Conservation (phyloP, 305 asterid genomes). For the Ruellia speciosa region DNA sequence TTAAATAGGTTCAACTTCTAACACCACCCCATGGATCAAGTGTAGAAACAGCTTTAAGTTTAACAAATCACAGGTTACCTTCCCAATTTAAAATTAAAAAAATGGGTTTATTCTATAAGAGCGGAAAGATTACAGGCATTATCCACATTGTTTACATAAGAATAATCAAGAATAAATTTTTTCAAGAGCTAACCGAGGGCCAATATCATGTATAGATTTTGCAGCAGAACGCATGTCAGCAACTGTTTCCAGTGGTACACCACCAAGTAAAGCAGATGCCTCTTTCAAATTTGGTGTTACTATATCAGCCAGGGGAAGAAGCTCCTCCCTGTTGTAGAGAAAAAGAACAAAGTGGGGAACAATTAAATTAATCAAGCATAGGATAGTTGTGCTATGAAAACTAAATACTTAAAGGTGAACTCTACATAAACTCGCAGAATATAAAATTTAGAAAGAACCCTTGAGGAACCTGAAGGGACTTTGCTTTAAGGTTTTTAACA, state of each 20-base stretch:
- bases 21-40: neutral
- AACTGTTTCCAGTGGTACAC: conserved; percentile 51
- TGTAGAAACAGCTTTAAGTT: neutral
- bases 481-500: conserved; percentile 2
- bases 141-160: neutral
- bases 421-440: neutral
- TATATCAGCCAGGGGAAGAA: conserved; percentile 81
- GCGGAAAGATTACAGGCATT: too few species aligned
- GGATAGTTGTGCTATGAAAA: neutral
- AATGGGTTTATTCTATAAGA: too few species aligned
- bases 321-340: conserved; percentile 53
- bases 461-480: neutral
- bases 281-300: conserved; percentile 88
- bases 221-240: conserved; percentile 93
- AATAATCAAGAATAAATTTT: conserved; percentile 13
- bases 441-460: conserved; percentile 8
- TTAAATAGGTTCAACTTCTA: too few species aligned
- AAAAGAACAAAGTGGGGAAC: neutral
- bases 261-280: conserved; percentile 82
- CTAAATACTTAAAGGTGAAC: conserved; percentile 5
- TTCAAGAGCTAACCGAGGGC: conserved; percentile 58
- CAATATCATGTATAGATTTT: conserved; percentile 63
- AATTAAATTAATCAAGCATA: neutral
- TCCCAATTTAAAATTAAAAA: neutral
- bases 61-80: neutral